Conservation (phyloP, 495 filamentous ascomycete genomes). For the Penicillium parvum region DNA sequence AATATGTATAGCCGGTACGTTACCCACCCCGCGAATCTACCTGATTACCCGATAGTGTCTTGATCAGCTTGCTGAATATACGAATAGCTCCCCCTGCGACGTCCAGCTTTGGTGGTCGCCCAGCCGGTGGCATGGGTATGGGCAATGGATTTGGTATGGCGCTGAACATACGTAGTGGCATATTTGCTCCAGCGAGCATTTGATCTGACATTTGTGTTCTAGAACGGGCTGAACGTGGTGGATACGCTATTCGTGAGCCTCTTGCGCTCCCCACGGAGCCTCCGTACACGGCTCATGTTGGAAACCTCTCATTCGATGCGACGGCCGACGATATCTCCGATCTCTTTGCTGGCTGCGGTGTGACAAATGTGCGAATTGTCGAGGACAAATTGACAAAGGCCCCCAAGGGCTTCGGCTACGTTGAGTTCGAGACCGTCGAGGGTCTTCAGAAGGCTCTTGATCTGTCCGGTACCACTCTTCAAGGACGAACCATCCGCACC, state of each 20-base stretch:
- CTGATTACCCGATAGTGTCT: neutral
- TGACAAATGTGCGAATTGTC: slow-evolving; percentile 88
- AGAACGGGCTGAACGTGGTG: slow-evolving; percentile 43
- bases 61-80: slow-evolving; percentile 6
- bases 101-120: slow-evolving; percentile 41
- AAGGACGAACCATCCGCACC: slow-evolving; percentile 81
- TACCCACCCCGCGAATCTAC: slow-evolving; percentile 2
- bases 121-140: slow-evolving; percentile 42
- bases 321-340: slow-evolving; percentile 73
- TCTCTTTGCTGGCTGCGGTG: slow-evolving; percentile 78
- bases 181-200: no score
- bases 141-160: slow-evolving; percentile 29
- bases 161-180: no score
- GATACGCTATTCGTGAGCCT: slow-evolving; percentile 69
- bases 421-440: slow-evolving; percentile 84
- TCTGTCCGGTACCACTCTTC: slow-evolving; percentile 70
- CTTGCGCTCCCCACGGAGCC: slow-evolving; percentile 86
- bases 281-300: slow-evolving; percentile 91
- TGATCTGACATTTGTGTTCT: slow-evolving; percentile 17
- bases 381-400: slow-evolving; percentile 87
- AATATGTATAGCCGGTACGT: slow-evolving; percentile 38
- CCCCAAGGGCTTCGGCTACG: slow-evolving; percentile 97
- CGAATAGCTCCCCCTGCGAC: slow-evolving; percentile 32
- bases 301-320: slow-evolving; percentile 93
- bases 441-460: slow-evolving; percentile 89